Evolutionary conservation across 1,284 basidiomycete genomes (phyloP), one percentile per base, ranked within the genome.

Genomic region (Sphaerobolus stellatus): DNA sequence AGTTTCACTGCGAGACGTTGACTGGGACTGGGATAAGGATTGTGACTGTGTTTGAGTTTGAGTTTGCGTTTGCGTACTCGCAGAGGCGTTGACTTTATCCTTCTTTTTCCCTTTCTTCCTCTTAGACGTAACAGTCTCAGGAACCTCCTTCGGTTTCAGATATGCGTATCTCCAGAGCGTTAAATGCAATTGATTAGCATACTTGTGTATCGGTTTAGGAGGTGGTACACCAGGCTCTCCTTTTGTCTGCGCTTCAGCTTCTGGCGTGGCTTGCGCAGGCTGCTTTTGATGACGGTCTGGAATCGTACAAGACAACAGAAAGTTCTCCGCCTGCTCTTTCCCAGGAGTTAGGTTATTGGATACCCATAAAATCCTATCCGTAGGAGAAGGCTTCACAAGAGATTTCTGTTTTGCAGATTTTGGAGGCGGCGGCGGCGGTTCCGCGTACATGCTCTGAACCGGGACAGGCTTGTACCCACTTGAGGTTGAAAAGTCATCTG

Each of bases 121-220:
- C 14, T 43, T 43, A 20, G 65, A 25, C 46, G 58, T 60, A 27
- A 62, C 62, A 36, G 66, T 68, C 36, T 72, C 64, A 4, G 77
- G 81, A 3, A 72, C 71, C 59, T 80, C 78, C 59, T 78, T 79
- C 7, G 78, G 81, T 55, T 80, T 80, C 58, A 85, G 71, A 59
- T 84, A 86, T 0, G 75, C 77, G 65, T 90, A 90, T 49, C 85
- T 77, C 89, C 88, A 91, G 31, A 90, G 65, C 1, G 82, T 79
- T 1, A 90, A 59, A 43, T 74, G 74, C 13, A 54, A 11, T 9
- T 56, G 54, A 41, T 59, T 46, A 13, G 20, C 48, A 50, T 45
- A 53, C 36, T 30, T 47, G n/a, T 34, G n/a, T n/a, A n/a, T n/a
- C n/a, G n/a, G 52, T 9, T 45, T 50, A n/a, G n/a, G n/a, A n/a